Evolutionary conservation across 2,329 filamentous ascomycete species (phyloP).

Genomic region (Moelleriella libera): DNA sequence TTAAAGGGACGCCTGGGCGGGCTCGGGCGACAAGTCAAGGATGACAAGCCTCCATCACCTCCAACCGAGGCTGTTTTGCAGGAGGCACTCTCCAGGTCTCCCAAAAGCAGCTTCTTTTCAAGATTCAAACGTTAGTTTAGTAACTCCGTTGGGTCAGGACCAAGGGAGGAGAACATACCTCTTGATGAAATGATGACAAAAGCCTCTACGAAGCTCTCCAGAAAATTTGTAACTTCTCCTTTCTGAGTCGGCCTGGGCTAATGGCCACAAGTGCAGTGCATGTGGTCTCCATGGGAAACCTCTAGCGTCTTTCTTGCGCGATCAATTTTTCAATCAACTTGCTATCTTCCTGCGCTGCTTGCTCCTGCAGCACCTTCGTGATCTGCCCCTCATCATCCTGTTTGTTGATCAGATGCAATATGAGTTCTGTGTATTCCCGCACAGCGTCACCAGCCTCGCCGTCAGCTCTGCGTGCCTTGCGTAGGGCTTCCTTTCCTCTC

Average conservation of each 20-base stretch:
- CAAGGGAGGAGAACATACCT: neutral
- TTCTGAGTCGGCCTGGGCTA: no score
- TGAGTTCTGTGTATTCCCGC: slow-evolving; percentile 44
- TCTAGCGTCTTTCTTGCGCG: slow-evolving; percentile 24
- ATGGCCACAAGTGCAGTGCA: no score
- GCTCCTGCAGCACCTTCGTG: slow-evolving; percentile 24
- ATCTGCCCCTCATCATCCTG: slow-evolving; percentile 16
- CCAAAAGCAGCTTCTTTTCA: slow-evolving; percentile 25
- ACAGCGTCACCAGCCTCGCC: slow-evolving; percentile 45
- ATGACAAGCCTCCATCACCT: slow-evolving; percentile 10
- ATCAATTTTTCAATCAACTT: slow-evolving; percentile 35
- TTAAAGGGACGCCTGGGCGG: slow-evolving; percentile 27
- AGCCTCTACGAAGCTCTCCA: no score
- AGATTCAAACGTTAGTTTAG: slow-evolving; percentile 25
- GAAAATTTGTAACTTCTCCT: no score
- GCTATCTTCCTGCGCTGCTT: slow-evolving; percentile 31
- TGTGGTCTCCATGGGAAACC: no score
- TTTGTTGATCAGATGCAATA: slow-evolving; percentile 31
- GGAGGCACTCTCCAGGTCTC: slow-evolving; percentile 14
- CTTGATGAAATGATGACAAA: no score
- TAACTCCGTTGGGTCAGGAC: neutral
- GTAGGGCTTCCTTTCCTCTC: slow-evolving; percentile 39
- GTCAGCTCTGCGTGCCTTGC: slow-evolving; percentile 31
- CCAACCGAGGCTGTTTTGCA: slow-evolving; percentile 6
- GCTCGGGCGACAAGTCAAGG: slow-evolving; percentile 13